These are phyloP conservation scores for Lipomyces starkeyi DNA, from an alignment of 805 yeast species.

Conservation along the genomic window DNA sequence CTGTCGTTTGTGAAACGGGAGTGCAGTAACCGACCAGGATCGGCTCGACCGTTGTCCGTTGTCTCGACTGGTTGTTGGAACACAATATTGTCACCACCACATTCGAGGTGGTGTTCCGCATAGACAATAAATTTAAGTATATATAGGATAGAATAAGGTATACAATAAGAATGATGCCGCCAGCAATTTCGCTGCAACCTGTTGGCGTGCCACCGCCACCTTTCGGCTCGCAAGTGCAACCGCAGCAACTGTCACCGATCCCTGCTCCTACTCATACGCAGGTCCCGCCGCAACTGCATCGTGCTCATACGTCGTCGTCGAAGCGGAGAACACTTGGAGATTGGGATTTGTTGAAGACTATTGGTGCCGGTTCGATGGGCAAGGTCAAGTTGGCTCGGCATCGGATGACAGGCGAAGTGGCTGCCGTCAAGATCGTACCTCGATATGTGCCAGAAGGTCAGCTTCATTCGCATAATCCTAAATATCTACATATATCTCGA, in stretches of 20 bases:
- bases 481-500: conserved; percentile 71
- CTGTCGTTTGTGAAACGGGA: neutral
- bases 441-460: conserved; percentile 35
- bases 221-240: neutral
- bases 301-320: conserved; percentile 22
- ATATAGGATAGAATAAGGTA: neutral
- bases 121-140: neutral
- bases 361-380: conserved; percentile 99
- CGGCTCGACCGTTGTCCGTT: neutral
- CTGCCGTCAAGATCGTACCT: conserved; percentile 47
- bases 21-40: neutral
- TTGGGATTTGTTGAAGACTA: conserved; percentile 93
- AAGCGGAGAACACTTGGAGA: conserved; percentile 90
- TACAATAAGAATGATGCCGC: neutral
- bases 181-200: neutral
- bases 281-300: conserved; percentile 24
- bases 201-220: neutral
- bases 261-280: conserved; percentile 20
- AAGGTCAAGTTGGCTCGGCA: conserved; percentile 94
- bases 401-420: conserved; percentile 73
- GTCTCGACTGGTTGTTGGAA: neutral
- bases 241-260: conserved; percentile 14
- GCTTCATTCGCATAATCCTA: conserved; percentile 52
- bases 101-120: neutral
- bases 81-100: neutral